A percentile compares a stretch with the other conserved stretches of the same genome.
Conservation (phyloP, 495 filamentous ascomycete species). For the Daldinia decipiens region DNA sequence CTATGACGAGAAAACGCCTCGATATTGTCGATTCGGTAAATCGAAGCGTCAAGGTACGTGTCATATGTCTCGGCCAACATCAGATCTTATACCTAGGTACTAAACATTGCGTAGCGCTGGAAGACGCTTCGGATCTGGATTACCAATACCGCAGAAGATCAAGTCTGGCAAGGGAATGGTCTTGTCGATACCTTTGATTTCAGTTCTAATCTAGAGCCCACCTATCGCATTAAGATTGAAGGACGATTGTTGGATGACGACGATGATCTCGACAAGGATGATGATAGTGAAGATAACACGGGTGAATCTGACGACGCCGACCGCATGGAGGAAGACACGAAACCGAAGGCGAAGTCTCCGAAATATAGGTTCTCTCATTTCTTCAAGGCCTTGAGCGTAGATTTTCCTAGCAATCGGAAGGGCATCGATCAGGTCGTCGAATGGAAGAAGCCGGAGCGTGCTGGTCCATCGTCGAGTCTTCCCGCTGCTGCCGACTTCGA, state of each 20-base stretch:
- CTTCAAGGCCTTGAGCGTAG: slow-evolving; percentile 89
- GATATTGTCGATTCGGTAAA: slow-evolving; percentile 88
- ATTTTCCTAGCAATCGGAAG: slow-evolving; percentile 74
- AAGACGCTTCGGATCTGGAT: slow-evolving; percentile 94
- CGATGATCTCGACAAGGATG: slow-evolving; percentile 66
- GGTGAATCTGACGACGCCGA: slow-evolving; percentile 53
- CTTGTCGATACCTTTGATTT: slow-evolving; percentile 80
- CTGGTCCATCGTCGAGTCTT: slow-evolving; percentile 61
- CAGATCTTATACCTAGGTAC: slow-evolving; percentile 4
- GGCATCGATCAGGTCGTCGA: slow-evolving; percentile 59
- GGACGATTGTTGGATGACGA: slow-evolving; percentile 86
- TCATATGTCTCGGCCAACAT: slow-evolving; percentile 2
- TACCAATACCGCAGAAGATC: slow-evolving; percentile 92
- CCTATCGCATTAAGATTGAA: slow-evolving; percentile 92
- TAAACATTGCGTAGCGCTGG: slow-evolving; percentile 63
- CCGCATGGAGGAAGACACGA: slow-evolving; percentile 70
- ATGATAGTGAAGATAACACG: slow-evolving; percentile 63
- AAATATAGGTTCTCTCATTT: slow-evolving; percentile 86
- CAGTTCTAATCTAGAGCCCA: slow-evolving; percentile 70
- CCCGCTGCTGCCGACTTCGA: slow-evolving; percentile 81
- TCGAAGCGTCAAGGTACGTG: slow-evolving; percentile 73
- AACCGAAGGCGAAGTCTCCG: slow-evolving; percentile 55
- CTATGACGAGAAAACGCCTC: slow-evolving; percentile 92
- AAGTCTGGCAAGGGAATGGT: slow-evolving; percentile 84
- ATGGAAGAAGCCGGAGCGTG: slow-evolving; percentile 66